Percentiles rank a stretch among this genome's conserved stretches.
These are phyloP conservation scores for Phyllostachys edulis DNA, from an alignment of 176 grass and related monocot genomes.

Conservation along the genomic window DNA sequence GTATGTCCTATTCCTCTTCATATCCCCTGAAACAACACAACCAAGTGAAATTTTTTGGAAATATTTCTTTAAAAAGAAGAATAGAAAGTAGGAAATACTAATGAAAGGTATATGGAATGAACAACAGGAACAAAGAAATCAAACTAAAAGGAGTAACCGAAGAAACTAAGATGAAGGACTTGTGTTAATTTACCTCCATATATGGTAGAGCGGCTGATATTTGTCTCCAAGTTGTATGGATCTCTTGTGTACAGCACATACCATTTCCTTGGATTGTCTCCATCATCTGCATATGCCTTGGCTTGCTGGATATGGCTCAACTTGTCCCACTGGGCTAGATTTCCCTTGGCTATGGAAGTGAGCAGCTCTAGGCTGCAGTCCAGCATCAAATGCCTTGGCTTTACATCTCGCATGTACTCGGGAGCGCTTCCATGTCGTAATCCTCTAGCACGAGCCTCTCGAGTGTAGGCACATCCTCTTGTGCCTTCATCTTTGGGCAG, in stretches of 20 bases:
- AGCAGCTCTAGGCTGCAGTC: neutral
- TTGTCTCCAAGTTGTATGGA: neutral
- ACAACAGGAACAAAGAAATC: no score
- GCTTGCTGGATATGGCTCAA: neutral
- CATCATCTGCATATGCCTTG: neutral
- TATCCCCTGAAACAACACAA: neutral
- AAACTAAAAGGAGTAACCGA: neutral
- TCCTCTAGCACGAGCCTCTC: neutral
- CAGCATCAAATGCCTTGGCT: neutral
- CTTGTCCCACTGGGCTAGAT: conserved; percentile 6
- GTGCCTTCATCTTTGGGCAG: neutral
- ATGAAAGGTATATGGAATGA: neutral
- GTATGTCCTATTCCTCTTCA: neutral
- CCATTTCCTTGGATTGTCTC: neutral
- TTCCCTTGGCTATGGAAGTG: neutral
- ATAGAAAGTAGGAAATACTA: neutral
- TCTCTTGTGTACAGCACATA: neutral
- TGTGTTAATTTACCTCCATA: neutral
- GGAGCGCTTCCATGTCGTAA: neutral
- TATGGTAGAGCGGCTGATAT: neutral
- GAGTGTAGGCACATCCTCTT: neutral
- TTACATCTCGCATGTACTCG: neutral
- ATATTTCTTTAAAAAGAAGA: neutral
- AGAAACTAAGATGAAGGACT: neutral
- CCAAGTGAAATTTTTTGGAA: no score